phyloP scores from a whole-genome alignment of 441 rosid genomes.

The Erodium trifolium region DNA sequence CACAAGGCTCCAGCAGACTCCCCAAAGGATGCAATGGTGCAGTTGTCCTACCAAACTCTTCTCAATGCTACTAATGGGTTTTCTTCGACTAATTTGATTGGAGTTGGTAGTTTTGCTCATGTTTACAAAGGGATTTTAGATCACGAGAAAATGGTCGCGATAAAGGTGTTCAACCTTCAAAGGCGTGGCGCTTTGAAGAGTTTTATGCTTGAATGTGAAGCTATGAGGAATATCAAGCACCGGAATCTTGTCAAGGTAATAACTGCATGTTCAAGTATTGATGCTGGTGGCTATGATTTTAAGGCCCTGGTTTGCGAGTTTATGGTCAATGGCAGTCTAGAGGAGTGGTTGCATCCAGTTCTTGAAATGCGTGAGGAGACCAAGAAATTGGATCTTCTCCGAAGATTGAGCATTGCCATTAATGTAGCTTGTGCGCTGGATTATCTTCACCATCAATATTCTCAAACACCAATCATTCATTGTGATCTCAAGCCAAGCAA shows the following conservation, averaged over 20 bases:
- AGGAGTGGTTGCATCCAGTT: background rate
- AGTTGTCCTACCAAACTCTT: slow-evolving; percentile 5
- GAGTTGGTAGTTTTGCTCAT: slow-evolving; percentile 10
- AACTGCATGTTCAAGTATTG: slow-evolving; percentile 15
- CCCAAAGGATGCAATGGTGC: background rate
- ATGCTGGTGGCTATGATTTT: slow-evolving; percentile 1
- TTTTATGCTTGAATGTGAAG: slow-evolving; percentile 15
- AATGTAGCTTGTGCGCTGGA: background rate
- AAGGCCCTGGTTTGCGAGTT: slow-evolving; percentile 16
- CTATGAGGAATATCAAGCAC: background rate
- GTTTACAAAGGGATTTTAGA: slow-evolving; percentile 14
- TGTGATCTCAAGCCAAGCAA: slow-evolving; percentile 5
- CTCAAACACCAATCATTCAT: background rate
- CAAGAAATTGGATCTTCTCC: background rate
- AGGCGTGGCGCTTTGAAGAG: slow-evolving; percentile 11
- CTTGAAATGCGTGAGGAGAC: background rate
- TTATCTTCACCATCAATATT: slow-evolving; percentile 12
- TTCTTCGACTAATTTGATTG: slow-evolving; percentile 6
- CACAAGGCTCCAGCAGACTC: background rate
- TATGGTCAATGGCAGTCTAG: slow-evolving; percentile 17
- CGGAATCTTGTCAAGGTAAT: slow-evolving; percentile 15
- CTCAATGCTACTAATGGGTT: slow-evolving; percentile 11
- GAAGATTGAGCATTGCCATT: slow-evolving; percentile 2
- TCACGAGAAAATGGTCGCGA: background rate
- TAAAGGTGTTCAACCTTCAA: slow-evolving; percentile 15